Conservation (phyloP, 768 basidiomycete species). For the Rhizopogon salebrosus region DNA sequence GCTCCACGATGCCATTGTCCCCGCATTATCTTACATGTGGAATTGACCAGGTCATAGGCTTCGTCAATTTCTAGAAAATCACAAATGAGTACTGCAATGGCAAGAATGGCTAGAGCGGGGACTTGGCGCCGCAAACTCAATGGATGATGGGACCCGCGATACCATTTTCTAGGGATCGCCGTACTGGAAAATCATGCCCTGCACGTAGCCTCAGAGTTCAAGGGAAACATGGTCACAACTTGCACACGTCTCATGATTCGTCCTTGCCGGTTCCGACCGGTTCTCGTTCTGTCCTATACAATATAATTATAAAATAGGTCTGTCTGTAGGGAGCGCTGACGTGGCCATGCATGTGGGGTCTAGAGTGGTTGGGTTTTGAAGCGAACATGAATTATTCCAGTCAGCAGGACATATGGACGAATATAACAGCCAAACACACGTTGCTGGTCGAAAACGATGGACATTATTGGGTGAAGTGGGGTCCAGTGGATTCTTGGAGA, state of each 20-base stretch:
- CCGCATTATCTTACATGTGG: slow-evolving; percentile 6
- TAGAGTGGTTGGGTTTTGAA: background rate
- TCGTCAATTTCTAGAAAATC: slow-evolving; percentile 2
- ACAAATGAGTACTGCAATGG: background rate
- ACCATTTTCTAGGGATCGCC: background rate
- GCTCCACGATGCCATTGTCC: slow-evolving; percentile 19
- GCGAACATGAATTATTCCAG: background rate
- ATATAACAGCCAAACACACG: slow-evolving; percentile 21
- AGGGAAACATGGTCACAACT: background rate
- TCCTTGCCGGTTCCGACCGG: background rate
- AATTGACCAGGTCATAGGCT: background rate
- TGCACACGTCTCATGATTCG: background rate
- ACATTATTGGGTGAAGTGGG: background rate
- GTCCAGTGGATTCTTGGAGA: slow-evolving; percentile 1
- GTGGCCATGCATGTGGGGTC: background rate
- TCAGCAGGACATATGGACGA: background rate
- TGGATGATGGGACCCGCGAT: background rate
- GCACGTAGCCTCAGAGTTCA: background rate
- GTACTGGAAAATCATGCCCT: background rate
- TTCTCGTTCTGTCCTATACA: background rate
- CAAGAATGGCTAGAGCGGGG: slow-evolving; percentile 1
- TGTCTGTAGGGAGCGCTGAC: background rate
- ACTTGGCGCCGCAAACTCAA: background rate
- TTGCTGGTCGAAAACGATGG: slow-evolving; percentile 6
- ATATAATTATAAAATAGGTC: background rate